Base-by-base conservation (phyloP, 1,284 basidiomycete species). In the Rhodotorula sp. region DNA sequence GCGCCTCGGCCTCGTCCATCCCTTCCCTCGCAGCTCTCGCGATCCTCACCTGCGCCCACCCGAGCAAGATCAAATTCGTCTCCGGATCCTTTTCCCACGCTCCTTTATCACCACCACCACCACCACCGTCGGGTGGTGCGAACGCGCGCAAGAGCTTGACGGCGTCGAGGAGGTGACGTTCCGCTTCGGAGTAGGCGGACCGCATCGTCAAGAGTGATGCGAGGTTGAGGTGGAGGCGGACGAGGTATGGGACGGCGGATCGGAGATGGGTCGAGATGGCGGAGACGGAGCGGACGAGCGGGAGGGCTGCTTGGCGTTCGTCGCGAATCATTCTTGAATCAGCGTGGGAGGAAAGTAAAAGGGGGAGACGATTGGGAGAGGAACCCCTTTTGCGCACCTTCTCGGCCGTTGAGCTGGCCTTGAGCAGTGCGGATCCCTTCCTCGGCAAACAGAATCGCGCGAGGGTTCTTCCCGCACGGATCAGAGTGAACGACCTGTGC, bases 401-500 rank as follows among this genome's bases (percentile, higher is more conserved):
- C 71, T 51, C 53, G 64, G 4, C 66, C 68, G n/a, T 42, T 37
- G 6, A 73, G 66, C 26, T 65, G 57, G 22, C n/a, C 42, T n/a
- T 68, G 59, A 22, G 56, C 15, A 1, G 59, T 54, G 7, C 64
- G 30, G 26, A 73, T 49, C 3, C 72, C 72, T 56, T 73, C 72
- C 5, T 67, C 60, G 4, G 64, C 68, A 14, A 73, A 73, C 6
- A 71, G 58, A 5, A 53, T 49, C 33, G 69, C 63, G 0, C 69
- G 29, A 1, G 72, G 72, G 30, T 54, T 45, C 33, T 62, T 62
- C 4, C 72, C 72, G 48, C 61, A 64, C 22, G 72, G 72, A 17
- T 73, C 72, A 14, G 62, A 69, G 51, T 73, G 69, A 6, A 73
- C 49, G 20, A 67, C 66, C 69, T 73, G 60, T 33, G 20, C 33